Evolutionary conservation across 1,139 yeast genomes (phyloP), one percentile per base, ranked within the genome.

Genomic region (Pichia sp.): DNA sequence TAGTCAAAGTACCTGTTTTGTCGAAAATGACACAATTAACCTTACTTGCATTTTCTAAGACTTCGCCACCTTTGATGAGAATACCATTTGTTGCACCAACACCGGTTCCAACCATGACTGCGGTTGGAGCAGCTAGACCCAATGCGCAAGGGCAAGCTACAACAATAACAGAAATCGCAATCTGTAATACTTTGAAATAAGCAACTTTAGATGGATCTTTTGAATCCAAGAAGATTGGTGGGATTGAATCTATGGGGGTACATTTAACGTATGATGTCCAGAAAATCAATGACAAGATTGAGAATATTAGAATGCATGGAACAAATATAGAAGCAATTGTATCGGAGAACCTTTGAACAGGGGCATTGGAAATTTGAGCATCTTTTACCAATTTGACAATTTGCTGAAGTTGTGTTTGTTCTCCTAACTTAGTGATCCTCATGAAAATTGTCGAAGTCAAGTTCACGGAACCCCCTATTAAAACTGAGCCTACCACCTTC

Each of bases 81-180:
- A 93, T 87, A 30, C 99, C 99, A 70, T 90, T 77, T 12, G 81
- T 72, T 0, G 99, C 98, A 41, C 97, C 98, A 33, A 90, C 87
- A 30, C 99, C 99, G 1, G 98, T 92, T 6, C 98, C 99, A 4
- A 93, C 99, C 97, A 93, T 92, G 4, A 95, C 89, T 0, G 99
- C 99, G 1, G 99, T 93, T 0, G 99, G 99, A 0, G 99, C 96
- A 8, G 97, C 97, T 52, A 93, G 76, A 1, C 99, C 99, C 36
- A 93, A 74, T 0, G 98, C 98, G 77, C 98, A 93, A 0, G 99
- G 99, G 71, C 99, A 93, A 0, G 99, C 99, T 49, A 93, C 97
- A 12, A 93, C 97, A 61, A 93, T 81, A 8, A 93, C 99, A 4
- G 96, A 85, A 44, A 95, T 93, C n/a, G 96, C 87, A 50, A 92